Evolutionary conservation across 257 asterid genomes (phyloP).

Genomic region (Ophiorrhiza pumila): DNA sequence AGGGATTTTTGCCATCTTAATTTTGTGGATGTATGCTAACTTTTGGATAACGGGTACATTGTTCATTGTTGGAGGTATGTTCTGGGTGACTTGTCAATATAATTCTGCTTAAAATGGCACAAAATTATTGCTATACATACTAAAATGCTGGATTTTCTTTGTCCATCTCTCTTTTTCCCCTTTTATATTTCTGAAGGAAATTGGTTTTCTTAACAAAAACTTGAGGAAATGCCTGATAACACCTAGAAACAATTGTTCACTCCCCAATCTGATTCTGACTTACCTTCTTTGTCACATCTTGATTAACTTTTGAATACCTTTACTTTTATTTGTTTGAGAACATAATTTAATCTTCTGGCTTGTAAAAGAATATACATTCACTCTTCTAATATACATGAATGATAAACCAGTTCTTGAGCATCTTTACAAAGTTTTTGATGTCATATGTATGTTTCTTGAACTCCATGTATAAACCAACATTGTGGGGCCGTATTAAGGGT

Average conservation of each 20-base stretch:
- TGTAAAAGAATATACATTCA: neutral
- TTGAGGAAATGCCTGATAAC: neutral
- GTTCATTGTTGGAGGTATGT: slow-evolving; percentile 95
- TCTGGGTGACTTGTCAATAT: neutral
- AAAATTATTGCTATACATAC: neutral
- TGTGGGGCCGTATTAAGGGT: neutral
- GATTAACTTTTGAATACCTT: neutral
- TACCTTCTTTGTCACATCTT: neutral
- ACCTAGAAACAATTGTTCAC: too few relatives aligned
- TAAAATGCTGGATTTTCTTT: neutral
- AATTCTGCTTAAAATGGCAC: neutral
- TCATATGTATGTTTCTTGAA: neutral
- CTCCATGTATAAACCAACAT: neutral
- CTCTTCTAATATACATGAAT: neutral
- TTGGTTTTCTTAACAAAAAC: neutral
- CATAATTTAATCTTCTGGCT: neutral
- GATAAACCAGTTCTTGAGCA: neutral
- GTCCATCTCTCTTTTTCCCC: neutral
- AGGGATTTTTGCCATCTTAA: slow-evolving; percentile 81
- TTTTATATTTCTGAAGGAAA: neutral
- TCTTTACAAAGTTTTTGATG: neutral
- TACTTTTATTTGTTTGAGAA: neutral
- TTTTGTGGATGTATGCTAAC: slow-evolving; percentile 98
- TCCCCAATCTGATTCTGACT: neutral
- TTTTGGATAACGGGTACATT: slow-evolving; percentile 94